Base-by-base conservation (phyloP, 192 early-diverging fungal species). In the Bifiguratus adelaidae region DNA sequence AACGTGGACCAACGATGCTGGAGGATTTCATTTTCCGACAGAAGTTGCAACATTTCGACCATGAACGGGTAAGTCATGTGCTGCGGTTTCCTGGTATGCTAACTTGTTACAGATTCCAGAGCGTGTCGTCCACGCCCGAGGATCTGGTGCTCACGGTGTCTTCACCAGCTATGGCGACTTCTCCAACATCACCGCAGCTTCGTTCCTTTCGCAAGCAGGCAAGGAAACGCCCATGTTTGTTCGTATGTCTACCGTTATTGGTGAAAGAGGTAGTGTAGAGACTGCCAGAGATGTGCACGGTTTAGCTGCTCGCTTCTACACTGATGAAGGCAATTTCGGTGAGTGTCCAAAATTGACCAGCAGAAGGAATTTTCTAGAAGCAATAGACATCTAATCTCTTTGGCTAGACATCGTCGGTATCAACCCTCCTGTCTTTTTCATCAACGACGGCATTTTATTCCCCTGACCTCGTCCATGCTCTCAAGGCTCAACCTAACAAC, bases 161-260 rank as follows among this genome's bases (percentile, higher is more conserved):
- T 74, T 74, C n/a, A n/a, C n/a, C n/a, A n/a, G n/a, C n/a, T 61
- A 63, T 60, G 44, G 22, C 8, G 61, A 70, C 32, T 47, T 53
- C 41, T 56, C 47, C 20, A 52, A 43, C 22, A 12, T 71, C 36
- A 73, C 70, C 30, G 48, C 46, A 11, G 71, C 68, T 9, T 52
- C 50, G 15, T 48, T 61, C 16, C 50, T 74, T 4, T 24, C 19
- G 11, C 29, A 40, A 15, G 46, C 49, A 16, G 26, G 48, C 47
- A 49, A 48, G 26, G 45, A 53, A 30, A 74, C 71, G 15, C 69
- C 69, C 8, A 43, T 72, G 0, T 74, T 73, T 65, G 58, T 63
- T 8, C 60, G 71, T 13, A 58, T 74, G 44, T 68, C 65, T 8
- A 74, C 64, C 28, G 65, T 74, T 0, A 43, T 44, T 23, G 71